Base-by-base conservation (phyloP, 345 rosid genomes). In the Euphorbia pulcherrima region DNA sequence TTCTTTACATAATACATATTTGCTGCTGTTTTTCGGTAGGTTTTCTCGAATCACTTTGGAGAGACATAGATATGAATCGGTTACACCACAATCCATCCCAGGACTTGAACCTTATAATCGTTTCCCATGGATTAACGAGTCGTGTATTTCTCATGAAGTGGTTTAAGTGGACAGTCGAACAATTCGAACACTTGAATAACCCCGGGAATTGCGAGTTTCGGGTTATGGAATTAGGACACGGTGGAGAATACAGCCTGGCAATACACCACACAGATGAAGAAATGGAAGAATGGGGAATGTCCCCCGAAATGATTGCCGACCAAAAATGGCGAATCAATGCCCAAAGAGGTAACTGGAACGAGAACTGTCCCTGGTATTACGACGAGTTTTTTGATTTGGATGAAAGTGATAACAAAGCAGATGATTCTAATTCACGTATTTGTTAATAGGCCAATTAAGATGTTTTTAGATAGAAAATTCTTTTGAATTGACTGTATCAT, bases 141-240 rank as follows among this genome's bases (percentile, higher is more conserved):
- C 89, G 97, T 0, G 97, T 95, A 18, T 92, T 95, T 86, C 88
- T 95, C 57, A 90, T 90, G 99, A 95, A 92, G 77, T 95, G 99
- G 99, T 92, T 92, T 78, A 90, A 92, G 79, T 92, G 99, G 97
- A 87, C 88, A 0, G 97, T 95, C 1, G 90, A 90, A 62, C 97
- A 92, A 63, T 90, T 92, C 6, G 97, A 95, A 78, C 77, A 1
- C 20, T 75, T 95, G 35, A 90, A 88, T 73, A 95, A 95, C 77
- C 86, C 64, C 0, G 90, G 81, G 5, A 95, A 92, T 75, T 92
- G 96, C 23, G 97, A 75, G 83, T 59, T 70, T 59, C 82, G 97
- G 11, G 91, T 90, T 37, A 88, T 95, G 97, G 87, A 88, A 75
- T 57, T 88, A 65, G 97, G 97, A 69, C 73, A 62, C 0, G 90